phyloP scores from a whole-genome alignment of 345 rosid genomes.

The Citrus reticulata region DNA sequence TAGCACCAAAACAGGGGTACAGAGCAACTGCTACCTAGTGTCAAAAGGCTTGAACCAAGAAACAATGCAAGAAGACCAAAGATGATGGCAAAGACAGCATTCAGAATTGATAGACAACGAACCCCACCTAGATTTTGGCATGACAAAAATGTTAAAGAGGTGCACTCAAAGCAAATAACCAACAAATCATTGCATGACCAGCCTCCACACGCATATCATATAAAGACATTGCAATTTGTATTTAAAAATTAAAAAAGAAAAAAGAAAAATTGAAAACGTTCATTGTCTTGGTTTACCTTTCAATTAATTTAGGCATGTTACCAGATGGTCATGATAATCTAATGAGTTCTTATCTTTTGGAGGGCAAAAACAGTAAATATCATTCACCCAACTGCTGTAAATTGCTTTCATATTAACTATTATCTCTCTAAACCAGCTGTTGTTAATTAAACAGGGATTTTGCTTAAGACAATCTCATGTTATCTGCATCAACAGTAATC shows the following conservation, averaged over 20 bases:
- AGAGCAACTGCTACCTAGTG: conserved; percentile 89
- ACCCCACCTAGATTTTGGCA: conserved; percentile 63
- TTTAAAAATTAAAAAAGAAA: neutral
- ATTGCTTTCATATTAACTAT: neutral
- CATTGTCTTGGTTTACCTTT: neutral
- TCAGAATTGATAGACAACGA: conserved; percentile 79
- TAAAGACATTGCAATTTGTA: neutral
- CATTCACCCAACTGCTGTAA: neutral
- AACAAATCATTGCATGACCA: neutral
- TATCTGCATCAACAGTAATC: neutral
- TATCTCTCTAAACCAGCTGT: neutral
- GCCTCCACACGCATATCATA: neutral
- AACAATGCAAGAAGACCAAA: conserved; percentile 80
- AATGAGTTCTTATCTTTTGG: neutral
- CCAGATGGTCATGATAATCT: neutral
- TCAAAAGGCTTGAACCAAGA: conserved; percentile 88
- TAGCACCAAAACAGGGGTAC: conserved; percentile 94
- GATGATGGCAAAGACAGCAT: conserved; percentile 60
- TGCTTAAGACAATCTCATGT: neutral
- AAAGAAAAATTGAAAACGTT: neutral
- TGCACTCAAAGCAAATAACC: neutral
- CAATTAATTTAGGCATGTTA: neutral
- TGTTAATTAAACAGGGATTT: neutral
- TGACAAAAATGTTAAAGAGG: conserved; percentile 6
- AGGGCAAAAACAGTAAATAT: neutral